Evolutionary conservation across 129 eudicot genomes (phyloP), one percentile per base, ranked within the genome.

Genomic region (Lactuca saligna): DNA sequence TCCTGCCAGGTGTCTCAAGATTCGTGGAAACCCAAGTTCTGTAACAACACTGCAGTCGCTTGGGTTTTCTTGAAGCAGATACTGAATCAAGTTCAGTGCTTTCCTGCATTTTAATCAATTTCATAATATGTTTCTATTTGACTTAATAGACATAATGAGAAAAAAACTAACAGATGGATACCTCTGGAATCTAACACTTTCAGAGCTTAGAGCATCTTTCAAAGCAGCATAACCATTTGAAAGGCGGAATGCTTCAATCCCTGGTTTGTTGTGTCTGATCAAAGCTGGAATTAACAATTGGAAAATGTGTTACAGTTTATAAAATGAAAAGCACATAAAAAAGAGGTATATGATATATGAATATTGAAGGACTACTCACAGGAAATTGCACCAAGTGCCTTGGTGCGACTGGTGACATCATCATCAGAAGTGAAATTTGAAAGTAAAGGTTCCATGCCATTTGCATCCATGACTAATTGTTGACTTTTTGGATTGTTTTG

Each of bases 391-490:
- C 96, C 95, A 35, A 92, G 96, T 9, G 98, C 83, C 73, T 89
- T 87, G 51, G 98, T 92, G 5, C 95, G 95, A 50, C 61, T 87
- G 7, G 69, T 66, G 61, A 88, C 77, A 79, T 92, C 95, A 39
- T 89, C 83, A 80, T 92, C 98, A 4, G 96, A 89, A 34, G 88
- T 61, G 37, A 92, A 83, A 68, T 86, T 86, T 2, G 75, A 59
- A 8, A 92, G 78, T 50, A 92, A 86, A 10, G 96, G 95, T 62
- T 89, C 95, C 42, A 92, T 71, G 31, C 98, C 98, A 66, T 83
- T 89, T 49, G 95, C 98, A 70, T 92, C 98, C 96, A 92, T 92
- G 33, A 92, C 98, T 78, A 92, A 70, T 55, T 92, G 96, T 35
- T 92, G 98, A 71, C 98, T 89, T 66, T 44, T 89, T 3, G 98